Percentiles rank a stretch among this genome's conserved stretches.
Evolutionary conservation across 441 rosid species (phyloP).

Genomic region (Gossypium armourianum): DNA sequence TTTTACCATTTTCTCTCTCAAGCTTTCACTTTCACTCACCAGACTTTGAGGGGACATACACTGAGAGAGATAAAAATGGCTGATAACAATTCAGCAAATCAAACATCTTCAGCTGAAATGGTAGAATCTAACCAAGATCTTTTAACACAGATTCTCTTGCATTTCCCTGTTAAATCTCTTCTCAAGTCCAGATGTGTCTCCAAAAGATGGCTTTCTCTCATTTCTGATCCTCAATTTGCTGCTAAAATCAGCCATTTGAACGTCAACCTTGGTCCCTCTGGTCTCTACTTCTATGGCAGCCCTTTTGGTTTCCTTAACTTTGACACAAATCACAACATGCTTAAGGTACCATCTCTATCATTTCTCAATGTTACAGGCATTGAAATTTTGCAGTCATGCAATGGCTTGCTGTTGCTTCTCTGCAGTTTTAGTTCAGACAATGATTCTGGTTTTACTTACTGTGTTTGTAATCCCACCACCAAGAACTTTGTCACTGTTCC

Average conservation of each 20-base stretch:
- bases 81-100: background rate
- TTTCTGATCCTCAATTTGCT: slow-evolving; percentile 32
- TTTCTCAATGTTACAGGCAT: slow-evolving; percentile 20
- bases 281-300: slow-evolving; percentile 22
- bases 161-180: slow-evolving; percentile 38
- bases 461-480: slow-evolving; percentile 21
- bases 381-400: slow-evolving; percentile 33
- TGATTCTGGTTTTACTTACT: slow-evolving; percentile 18
- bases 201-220: slow-evolving; percentile 40
- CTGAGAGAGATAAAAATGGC: background rate
- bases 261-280: slow-evolving; percentile 21
- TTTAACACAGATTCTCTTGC: slow-evolving; percentile 29
- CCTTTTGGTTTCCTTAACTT: slow-evolving; percentile 24
- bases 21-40: slow-evolving; percentile 4
- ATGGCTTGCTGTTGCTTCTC: slow-evolving; percentile 36
- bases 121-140: slow-evolving; percentile 32
- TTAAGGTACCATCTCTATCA: slow-evolving; percentile 21
- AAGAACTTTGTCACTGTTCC: slow-evolving; percentile 1
- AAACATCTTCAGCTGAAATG: slow-evolving; percentile 17
- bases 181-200: slow-evolving; percentile 38
- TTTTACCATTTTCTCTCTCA: background rate
- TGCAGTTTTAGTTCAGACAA: slow-evolving; percentile 10
- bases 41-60: background rate
- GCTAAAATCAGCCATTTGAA: background rate
- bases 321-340: slow-evolving; percentile 14